A percentile compares a stretch with the other conserved stretches of the same genome.
Evolutionary conservation across 345 rosid species (phyloP).

Genomic region (Ailanthus altissimus): DNA sequence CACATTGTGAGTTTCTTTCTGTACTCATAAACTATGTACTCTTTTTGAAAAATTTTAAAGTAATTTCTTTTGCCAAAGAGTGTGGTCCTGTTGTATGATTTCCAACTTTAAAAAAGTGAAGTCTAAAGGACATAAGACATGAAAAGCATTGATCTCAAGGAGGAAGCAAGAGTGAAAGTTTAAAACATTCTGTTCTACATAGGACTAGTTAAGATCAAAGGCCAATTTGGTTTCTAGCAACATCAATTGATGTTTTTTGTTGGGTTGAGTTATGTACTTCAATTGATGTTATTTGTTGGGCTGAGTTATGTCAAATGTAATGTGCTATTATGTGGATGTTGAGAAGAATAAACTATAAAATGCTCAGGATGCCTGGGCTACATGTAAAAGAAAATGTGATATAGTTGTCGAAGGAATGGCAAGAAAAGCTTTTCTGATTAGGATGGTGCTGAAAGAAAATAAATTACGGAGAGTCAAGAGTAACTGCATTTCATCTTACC

Average conservation of each 20-base stretch:
- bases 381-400: background rate
- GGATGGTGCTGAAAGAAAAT: background rate
- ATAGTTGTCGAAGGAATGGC: conserved; percentile 1
- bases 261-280: too few species aligned
- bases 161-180: background rate
- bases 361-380: background rate
- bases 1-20: conserved; percentile 62
- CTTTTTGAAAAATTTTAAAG: background rate
- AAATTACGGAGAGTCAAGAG: background rate
- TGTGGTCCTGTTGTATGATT: background rate
- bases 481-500: background rate
- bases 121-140: background rate
- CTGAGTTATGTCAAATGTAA: background rate
- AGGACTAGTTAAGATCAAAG: background rate
- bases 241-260: background rate
- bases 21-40: background rate
- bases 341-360: background rate
- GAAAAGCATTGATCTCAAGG: background rate
- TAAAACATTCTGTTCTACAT: background rate
- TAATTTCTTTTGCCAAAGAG: background rate
- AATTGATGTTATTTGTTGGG: background rate
- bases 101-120: background rate
- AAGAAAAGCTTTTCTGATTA: background rate
- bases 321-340: background rate
- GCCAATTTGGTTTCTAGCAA: background rate